Base-by-base conservation (phyloP, 1,284 basidiomycete species). In the Heliocybe sulcata region DNA sequence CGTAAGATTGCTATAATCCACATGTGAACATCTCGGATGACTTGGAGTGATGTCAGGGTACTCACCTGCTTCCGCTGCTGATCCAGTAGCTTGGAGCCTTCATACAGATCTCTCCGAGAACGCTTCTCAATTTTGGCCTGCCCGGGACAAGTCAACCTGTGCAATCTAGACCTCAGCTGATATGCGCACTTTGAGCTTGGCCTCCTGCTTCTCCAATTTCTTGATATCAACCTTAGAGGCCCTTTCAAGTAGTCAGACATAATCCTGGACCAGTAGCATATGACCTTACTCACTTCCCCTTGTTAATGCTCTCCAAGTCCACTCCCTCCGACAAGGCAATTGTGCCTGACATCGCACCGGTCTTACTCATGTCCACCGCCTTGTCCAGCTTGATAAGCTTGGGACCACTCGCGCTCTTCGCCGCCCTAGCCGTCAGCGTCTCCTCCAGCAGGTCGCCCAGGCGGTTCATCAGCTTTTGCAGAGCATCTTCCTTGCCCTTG, bases 181-280 rank as follows among this genome's bases (percentile, higher is more conserved):
- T 25, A 8, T 25, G 20, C 20, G 23, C 27, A 49, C 47, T 71
- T 54, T 57, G 85, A 99, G 86, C 71, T 99, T 99, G 2, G 94
- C 93, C 71, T 99, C 97, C 63, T 97, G 94, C 71, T 98, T 98
- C 70, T 98, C 97, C 16, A 99, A 83, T 67, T 98, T 98, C 74
- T 93, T 95, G 60, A 99, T 83, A 75, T 99, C 97, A 55, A 99
- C 97, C 50, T 92, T 88, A 49, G 94, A 95, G 29, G 92, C 92
- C 70, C 92, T 92, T 61, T 27, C 47, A 35, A 48, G 45, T 53
- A 57, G 63, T 61, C 58, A 58, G 52, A 56, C 35, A 35, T 51
- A 12, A 42, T 10, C 33, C 19, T 53, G 1, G 29, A 25, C 47
- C n/a, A 45, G 10, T 27, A 19, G 19, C 19, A 22, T n/a, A 31